These are phyloP conservation scores for Kalmusia sp. DNA, from an alignment of 2,329 filamentous ascomycete species.

Conservation along the genomic window DNA sequence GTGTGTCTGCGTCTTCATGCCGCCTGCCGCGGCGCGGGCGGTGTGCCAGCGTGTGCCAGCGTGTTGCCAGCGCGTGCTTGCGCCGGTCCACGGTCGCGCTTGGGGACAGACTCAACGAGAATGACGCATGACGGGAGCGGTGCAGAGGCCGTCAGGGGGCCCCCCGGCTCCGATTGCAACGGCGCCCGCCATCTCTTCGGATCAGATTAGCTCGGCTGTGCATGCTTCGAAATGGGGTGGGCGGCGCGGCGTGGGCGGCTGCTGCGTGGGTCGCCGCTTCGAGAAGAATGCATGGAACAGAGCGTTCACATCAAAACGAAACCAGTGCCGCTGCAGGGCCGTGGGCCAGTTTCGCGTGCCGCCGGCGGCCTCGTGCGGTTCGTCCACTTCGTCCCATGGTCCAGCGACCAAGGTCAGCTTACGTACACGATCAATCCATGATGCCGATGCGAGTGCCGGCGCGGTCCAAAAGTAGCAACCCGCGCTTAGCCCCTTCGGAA, in stretches of 20 bases:
- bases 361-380: background rate
- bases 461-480: constrained; percentile 32
- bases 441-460: constrained; percentile 20
- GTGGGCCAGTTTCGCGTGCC: background rate
- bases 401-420: constrained; percentile 28
- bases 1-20: too few species aligned
- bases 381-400: constrained; percentile 3
- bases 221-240: constrained; percentile 10
- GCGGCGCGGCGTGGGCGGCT: background rate
- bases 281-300: constrained; percentile 21
- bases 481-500: constrained; percentile 29
- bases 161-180: background rate
- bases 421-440: constrained; percentile 11
- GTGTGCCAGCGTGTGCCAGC: background rate
- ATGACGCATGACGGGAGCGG: constrained; percentile 3
- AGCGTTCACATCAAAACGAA: background rate
- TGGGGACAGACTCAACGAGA: background rate
- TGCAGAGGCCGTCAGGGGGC: constrained; percentile 5
- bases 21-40: background rate
- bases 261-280: constrained; percentile 16
- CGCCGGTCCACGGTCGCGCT: background rate
- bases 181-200: constrained; percentile 4
- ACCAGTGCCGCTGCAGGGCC: background rate
- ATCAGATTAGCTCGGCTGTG: constrained; percentile 12
- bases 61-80: background rate